Base-by-base conservation (phyloP, 2,329 filamentous ascomycete genomes). In the Xenosphaeropsis pyriputrescens region DNA sequence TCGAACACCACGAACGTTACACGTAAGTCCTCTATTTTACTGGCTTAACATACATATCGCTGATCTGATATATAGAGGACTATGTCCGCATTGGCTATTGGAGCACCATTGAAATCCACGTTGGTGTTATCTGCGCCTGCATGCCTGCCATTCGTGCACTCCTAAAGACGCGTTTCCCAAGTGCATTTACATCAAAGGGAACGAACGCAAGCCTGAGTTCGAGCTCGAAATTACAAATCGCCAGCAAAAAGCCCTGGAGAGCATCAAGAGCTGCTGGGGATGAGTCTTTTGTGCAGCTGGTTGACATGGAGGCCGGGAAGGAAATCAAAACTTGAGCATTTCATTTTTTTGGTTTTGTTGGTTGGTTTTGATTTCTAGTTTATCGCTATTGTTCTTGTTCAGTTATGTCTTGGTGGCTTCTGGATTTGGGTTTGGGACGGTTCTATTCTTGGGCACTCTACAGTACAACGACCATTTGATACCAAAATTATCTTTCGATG, bases 121-220 rank as follows among this genome's bases (percentile, higher is more conserved):
- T 50, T 12, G 46, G 47, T 14, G 45, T 52, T 4, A 50, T 52
- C 29, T 52, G 50, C 34, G 43, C 42, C 9, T 52, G 50, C 32
- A 47, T 52, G 46, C 50, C 50, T 5, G 41, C 33, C 9, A 30
- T 51, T 8, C 43, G 48, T 2, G 29, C 45, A 4, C 41, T 51
- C 9, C 43, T 51, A 16, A 34, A 8, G 7, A 8, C 4, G 3
- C 16, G 8, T 7, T 32, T 32, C 30, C 30, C 30, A 32, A 32
- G 8, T 32, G 30, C 16, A 32, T 32, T 32, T 11, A 32, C 30
- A 6, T n/a, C 30, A 11, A 26, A 26, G 5, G 5, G 22, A 26
- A 32, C 6, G 9, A 14, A 32, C 8, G 7, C 13, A 7, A 17
- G 16, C 6, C 2, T n/a, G 5, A 15, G 14, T 17, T 3, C 30